Evolutionary conservation across 1,284 basidiomycete genomes (phyloP), one percentile per base, ranked within the genome.

Genomic region (Mycena citricolor): DNA sequence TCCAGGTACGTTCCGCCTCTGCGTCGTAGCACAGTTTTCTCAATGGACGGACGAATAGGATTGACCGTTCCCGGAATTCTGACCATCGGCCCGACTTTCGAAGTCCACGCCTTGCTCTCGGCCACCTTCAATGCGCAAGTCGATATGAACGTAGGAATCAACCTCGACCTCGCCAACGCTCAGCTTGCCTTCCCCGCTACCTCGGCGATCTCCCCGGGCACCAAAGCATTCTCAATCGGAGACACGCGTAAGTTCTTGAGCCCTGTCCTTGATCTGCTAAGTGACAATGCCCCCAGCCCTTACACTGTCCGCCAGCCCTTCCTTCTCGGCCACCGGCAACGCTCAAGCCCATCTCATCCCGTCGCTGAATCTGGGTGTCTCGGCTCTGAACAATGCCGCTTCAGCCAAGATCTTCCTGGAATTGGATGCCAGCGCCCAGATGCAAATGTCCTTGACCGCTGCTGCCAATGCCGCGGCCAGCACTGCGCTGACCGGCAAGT

Each of bases 341-440:
- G 42, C 73, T 20, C 57, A 62, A n/a, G 70, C 65, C 4, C 70
- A 74, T 50, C 49, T 75, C 24, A 72, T 71, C 36, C 73, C 73
- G 8, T 57, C 58, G 22, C 37, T 74, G 31, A 59, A 66, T 14
- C 57, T 73, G 34, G 70, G 68, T 8, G 40, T 76, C 20, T 51
- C 42, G 19, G 69, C 65, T 1, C 55, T 74, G 17, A 62, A 51
- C n/a, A 65, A 60, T 20, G 32, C 55, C 5, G 66, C 61, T 3
- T 49, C 60, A 4, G 66, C 71, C 5, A 62, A 57, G 6, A 55
- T 73, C 32, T 68, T 63, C 55, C 54, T 75, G 39, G 56, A 67
- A 22, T 55, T 74, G 30, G 69, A 73, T 41, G 62, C 67, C 19
- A 60, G 56, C 24, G 65, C 66, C 0, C 57, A 52, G 8, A 30